Evolutionary conservation across 768 basidiomycete species (phyloP).

Genomic region (Amanita polypyramis): DNA sequence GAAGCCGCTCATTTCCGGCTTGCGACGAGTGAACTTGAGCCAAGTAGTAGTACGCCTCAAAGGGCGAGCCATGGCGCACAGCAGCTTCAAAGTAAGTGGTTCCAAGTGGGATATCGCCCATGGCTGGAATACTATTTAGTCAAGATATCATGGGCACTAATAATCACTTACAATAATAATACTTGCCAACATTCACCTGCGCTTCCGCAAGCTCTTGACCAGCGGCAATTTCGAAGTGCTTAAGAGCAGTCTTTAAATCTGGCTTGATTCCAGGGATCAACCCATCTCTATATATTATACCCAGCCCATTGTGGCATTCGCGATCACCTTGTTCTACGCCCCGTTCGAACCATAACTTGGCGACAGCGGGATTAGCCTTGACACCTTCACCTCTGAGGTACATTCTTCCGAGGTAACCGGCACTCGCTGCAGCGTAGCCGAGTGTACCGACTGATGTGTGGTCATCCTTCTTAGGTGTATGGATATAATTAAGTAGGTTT

Average conservation of each 20-base stretch:
- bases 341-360: constrained; percentile 92
- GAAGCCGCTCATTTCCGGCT: constrained; percentile 32
- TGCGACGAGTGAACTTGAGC: constrained; percentile 68
- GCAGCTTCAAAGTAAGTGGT: constrained; percentile 76
- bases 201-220: constrained; percentile 87
- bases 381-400: constrained; percentile 89
- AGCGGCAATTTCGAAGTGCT: constrained; percentile 70
- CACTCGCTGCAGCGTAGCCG: constrained; percentile 68
- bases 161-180: constrained; percentile 36
- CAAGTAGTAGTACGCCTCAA: constrained; percentile 92
- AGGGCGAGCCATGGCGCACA: constrained; percentile 78
- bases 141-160: constrained; percentile 24
- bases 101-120: constrained; percentile 58
- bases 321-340: constrained; percentile 73
- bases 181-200: constrained; percentile 82
- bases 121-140: constrained; percentile 30
- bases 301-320: constrained; percentile 84
- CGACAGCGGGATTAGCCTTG: constrained; percentile 59
- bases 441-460: constrained; percentile 23
- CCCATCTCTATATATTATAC: constrained; percentile 89
- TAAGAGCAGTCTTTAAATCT: constrained; percentile 54
- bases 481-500: constrained; percentile 35
- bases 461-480: constrained; percentile 38
- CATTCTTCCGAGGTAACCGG: constrained; percentile 90
- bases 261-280: constrained; percentile 53